Base-by-base conservation (phyloP, 441 rosid genomes). In the Pelargonium exstipulatum region DNA sequence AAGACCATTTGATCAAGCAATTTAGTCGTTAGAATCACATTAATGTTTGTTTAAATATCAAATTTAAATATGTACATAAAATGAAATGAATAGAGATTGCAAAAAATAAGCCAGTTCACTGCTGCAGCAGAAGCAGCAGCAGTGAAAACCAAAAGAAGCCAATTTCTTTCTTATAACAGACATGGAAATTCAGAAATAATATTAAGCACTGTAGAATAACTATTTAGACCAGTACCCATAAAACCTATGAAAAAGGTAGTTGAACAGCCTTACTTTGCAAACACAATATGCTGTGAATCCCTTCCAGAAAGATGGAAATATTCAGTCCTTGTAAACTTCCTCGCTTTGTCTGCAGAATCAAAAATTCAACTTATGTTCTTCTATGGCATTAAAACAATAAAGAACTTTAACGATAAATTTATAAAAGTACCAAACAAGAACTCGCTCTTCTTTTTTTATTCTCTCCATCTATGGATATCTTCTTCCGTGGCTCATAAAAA, bases 261-360 rank as follows among this genome's bases (percentile, higher is more conserved):
- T 62, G 4, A 26, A 35, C 66, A 57, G 62, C 55, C 88, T 83
- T 84, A 95, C 98, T 85, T 72, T 88, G 89, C 74, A 77, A 13
- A 72, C 87, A 89, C 78, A 92, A 79, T 69, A 87, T 70, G 80
- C 73, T 76, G 77, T 87, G 88, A 75, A 95, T 83, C 76, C 90
- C 97, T 84, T 95, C 94, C 80, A 92, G 78, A 84, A 83, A 95
- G 72, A 77, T 69, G 64, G 82, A 83, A 73, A 89, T 74, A 70
- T 88, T 88, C 78, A 87, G 76, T 51, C 55, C 71, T 63, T 82
- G 13, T 26, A 84, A 78, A 69, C 73, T 76, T 71, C 72, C 87
- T 76, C 73, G 79, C 68, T 79, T 80, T 66, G 71, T 97, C 99
- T 95, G 46, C 63, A 60, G 26, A 32, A 60, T 60, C 13, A 16